Conservation (phyloP, 495 filamentous ascomycete genomes). For the Podospora anserina region DNA sequence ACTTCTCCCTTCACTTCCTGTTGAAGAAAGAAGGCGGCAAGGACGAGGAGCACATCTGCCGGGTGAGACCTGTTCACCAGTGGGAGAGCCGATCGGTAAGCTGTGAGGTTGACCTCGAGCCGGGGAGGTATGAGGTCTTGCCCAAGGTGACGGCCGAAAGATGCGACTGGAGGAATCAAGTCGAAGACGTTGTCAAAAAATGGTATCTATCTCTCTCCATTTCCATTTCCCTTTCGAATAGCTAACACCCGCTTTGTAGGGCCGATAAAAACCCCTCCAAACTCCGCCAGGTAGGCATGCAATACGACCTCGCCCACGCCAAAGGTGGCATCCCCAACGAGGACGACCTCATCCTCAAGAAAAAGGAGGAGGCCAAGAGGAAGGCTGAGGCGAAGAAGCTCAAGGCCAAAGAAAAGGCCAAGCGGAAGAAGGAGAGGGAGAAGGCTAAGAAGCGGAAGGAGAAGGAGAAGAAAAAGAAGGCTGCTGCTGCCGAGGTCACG, state of each 20-base stretch:
- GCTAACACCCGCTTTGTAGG: background rate
- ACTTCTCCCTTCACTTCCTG: conserved; percentile 73
- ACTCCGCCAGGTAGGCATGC: conserved; percentile 72
- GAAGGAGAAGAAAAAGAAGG: conserved; percentile 26
- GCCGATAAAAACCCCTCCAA: conserved; percentile 70
- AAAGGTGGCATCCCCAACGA: conserved; percentile 68
- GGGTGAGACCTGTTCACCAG: conserved; percentile 61
- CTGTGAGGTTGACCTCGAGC: conserved; percentile 75
- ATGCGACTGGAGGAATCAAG: conserved; percentile 44
- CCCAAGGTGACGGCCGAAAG: conserved; percentile 75
- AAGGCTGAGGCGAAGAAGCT: conserved; percentile 32
- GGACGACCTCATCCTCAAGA: conserved; percentile 46
- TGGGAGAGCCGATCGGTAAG: conserved; percentile 71
- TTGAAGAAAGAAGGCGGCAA: conserved; percentile 64
- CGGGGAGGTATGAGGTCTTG: conserved; percentile 75
- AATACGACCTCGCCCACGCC: conserved; percentile 81
- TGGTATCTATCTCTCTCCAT: conserved; percentile 25
- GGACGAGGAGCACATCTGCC: conserved; percentile 79
- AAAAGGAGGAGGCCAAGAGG: conserved; percentile 45
- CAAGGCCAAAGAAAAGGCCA: conserved; percentile 30
- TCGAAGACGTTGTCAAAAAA: conserved; percentile 65
- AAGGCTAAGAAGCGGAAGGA: conserved; percentile 30
- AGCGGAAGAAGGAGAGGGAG: conserved; percentile 19
- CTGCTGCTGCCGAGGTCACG: background rate
- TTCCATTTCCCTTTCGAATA: background rate